Evolutionary conservation across 1,139 yeast species (phyloP), one percentile per base, ranked within the genome.

Genomic region (Saccharomyces hybrid): DNA sequence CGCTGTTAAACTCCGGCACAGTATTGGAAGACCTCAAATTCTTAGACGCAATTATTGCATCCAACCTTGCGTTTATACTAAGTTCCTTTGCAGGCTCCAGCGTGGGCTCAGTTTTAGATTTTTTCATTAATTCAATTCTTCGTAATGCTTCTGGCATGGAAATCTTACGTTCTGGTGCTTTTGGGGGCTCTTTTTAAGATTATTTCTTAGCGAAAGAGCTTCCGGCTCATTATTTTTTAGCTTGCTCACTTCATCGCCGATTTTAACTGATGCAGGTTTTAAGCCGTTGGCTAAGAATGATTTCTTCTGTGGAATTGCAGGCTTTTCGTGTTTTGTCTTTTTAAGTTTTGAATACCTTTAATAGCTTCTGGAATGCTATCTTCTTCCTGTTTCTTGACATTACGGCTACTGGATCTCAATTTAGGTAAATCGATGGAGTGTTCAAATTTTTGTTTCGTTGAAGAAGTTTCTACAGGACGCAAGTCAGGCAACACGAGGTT

Each of bases 141-240:
- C 56, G 59, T 24, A 69, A 56, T 0, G 73, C 74, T 52, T 71
- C 73, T 2, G 72, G 71, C 52, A 65, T 54, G 0, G 71, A 65
- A 2, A 63, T 59, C 32, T 67, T 68, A 24, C 70, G 60, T 29
- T 55, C 42, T 2, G 70, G 70, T 2, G 64, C 57, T 1, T 61
- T 59, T 7, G 71, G 66, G 63, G 60, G 19, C 61, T 56, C 41
- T 56, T 58, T 12, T 53, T 49, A 48, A 64, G 48, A 9, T 31
- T 54, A 16, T 57, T 53, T 26, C 53, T 50, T 28, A 58, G 54
- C 4, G 48, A 28, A 5, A 59, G 34, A 1, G 64, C 65, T 42
- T 63, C 67, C 1, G 61, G 59, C 24, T 56, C 53, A 8, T 49
- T 31, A 14, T 31, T 26, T 44, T 4, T 48, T 44, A 12, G 28